Conservation (phyloP, 495 filamentous ascomycete species). For the Aspergillus sparsus region DNA sequence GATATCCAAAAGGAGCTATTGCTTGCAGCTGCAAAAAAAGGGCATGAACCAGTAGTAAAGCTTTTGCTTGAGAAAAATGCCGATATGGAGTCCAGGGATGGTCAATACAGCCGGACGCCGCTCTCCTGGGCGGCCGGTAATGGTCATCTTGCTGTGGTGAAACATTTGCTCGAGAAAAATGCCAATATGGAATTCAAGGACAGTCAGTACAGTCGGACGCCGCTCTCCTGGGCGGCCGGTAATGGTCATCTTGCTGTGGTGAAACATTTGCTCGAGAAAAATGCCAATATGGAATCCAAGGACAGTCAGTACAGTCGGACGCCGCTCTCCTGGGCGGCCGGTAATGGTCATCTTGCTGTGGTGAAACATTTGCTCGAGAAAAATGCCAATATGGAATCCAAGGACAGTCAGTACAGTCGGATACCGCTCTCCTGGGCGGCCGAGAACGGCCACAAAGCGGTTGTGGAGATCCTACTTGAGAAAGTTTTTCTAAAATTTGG, state of each 20-base stretch:
- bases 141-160: constrained; percentile 25
- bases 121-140: constrained; percentile 27
- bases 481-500: neutral
- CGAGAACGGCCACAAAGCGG: constrained; percentile 5
- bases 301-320: constrained; percentile 9
- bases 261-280: constrained; percentile 23
- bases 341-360: neutral
- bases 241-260: constrained; percentile 26
- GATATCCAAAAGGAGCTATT: constrained; percentile 21
- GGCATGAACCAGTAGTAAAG: constrained; percentile 12
- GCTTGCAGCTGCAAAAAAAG: constrained; percentile 14
- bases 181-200: constrained; percentile 27
- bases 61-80: constrained; percentile 20
- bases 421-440: constrained; percentile 18
- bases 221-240: constrained; percentile 28
- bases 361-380: constrained; percentile 26
- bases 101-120: constrained; percentile 18
- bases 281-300: constrained; percentile 9
- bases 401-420: constrained; percentile 10
- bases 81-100: constrained; percentile 26
- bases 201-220: constrained; percentile 17
- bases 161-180: constrained; percentile 19
- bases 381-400: constrained; percentile 5
- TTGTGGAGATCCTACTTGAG: neutral
- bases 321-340: constrained; percentile 18